phyloP scores from a whole-genome alignment of 768 basidiomycete genomes.

The Suillus ampliporus region DNA sequence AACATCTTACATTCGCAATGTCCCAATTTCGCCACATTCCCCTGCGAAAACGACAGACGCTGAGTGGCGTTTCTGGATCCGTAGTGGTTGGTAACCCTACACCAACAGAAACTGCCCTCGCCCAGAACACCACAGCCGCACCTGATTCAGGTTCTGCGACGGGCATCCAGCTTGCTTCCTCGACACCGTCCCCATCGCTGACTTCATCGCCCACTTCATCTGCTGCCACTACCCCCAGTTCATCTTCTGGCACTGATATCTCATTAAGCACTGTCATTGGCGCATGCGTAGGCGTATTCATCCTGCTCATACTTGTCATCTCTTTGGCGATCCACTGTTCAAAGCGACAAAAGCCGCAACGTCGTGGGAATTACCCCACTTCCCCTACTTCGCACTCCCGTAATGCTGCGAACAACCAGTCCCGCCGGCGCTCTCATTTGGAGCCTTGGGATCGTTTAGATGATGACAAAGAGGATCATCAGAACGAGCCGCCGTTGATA shows the following conservation, averaged over 20 bases:
- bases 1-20: conserved; percentile 24
- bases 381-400: conserved; percentile 40
- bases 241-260: conserved; percentile 27
- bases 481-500: conserved; percentile 49
- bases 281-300: conserved; percentile 64
- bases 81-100: conserved; percentile 28
- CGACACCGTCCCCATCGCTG: conserved; percentile 4
- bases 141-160: neutral
- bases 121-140: conserved; percentile 22
- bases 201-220: conserved; percentile 16
- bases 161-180: conserved; percentile 22
- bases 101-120: conserved; percentile 31
- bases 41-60: conserved; percentile 21
- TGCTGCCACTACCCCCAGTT: conserved; percentile 16
- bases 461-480: conserved; percentile 50
- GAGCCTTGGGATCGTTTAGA: conserved; percentile 66
- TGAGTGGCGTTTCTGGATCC: conserved; percentile 25
- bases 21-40: conserved; percentile 12
- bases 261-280: conserved; percentile 60
- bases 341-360: conserved; percentile 38
- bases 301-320: conserved; percentile 54
- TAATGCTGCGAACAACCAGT: conserved; percentile 47
- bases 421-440: conserved; percentile 47
- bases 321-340: conserved; percentile 61
- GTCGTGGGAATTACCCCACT: conserved; percentile 3